A percentile compares a stretch with the other conserved stretches of the same genome.
phyloP scores from a whole-genome alignment of 352 stramenopile species.

The Globisporangium polare region DNA sequence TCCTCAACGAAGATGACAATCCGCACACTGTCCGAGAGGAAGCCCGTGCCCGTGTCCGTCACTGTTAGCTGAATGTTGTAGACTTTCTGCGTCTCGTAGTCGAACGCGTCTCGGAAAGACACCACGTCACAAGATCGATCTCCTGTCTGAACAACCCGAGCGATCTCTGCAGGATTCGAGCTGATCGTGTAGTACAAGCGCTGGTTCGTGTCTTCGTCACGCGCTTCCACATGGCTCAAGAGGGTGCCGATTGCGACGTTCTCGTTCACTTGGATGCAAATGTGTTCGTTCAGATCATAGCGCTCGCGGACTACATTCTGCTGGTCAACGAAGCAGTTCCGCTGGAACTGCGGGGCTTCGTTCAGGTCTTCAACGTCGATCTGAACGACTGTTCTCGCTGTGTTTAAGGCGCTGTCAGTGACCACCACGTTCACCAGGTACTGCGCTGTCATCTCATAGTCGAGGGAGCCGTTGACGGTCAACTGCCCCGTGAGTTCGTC shows the following conservation, averaged over 20 bases:
- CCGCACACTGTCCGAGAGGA: conserved; percentile 35
- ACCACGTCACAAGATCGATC: conserved; percentile 34
- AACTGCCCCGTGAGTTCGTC: conserved; percentile 35
- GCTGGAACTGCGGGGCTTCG: conserved; percentile 31
- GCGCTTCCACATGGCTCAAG: conserved; percentile 24
- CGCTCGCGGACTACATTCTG: conserved; percentile 26
- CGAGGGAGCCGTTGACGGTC: conserved; percentile 18
- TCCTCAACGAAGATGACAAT: conserved; percentile 43
- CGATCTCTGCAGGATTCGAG: conserved; percentile 16
- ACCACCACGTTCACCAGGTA: conserved; percentile 25
- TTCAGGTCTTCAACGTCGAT: conserved; percentile 43
- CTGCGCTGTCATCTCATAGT: conserved; percentile 25
- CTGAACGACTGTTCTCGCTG: conserved; percentile 18
- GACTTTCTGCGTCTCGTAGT: conserved; percentile 36
- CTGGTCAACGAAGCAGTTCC: conserved; percentile 47
- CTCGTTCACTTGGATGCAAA: conserved; percentile 40
- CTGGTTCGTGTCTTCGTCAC: conserved; percentile 37
- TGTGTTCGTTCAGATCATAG: conserved; percentile 42
- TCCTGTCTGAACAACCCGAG: conserved; percentile 31
- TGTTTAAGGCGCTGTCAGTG: conserved; percentile 9
- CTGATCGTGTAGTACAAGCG: conserved; percentile 35
- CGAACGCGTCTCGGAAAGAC: conserved; percentile 26
- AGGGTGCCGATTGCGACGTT: conserved; percentile 22
- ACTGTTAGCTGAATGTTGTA: conserved; percentile 43
- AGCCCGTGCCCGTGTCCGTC: conserved; percentile 37